These are phyloP conservation scores for Eimeria maxima DNA, from an alignment of 169 alveolate species.

Conservation along the genomic window DNA sequence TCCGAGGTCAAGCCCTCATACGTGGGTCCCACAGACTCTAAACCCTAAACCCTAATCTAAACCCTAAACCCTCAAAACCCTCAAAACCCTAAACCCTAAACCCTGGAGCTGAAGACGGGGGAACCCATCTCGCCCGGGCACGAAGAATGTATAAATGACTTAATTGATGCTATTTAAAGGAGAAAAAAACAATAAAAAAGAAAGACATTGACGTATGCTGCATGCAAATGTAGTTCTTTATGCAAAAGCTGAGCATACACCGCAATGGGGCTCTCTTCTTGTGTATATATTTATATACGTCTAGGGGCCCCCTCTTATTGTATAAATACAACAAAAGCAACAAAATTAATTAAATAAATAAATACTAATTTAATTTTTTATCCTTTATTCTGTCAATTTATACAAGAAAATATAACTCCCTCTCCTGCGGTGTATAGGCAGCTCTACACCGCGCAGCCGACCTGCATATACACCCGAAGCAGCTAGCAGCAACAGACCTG, in stretches of 20 bases:
- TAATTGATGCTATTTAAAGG: background rate
- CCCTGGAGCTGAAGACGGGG: background rate
- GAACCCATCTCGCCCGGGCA: background rate
- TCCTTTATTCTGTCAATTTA: too few species aligned
- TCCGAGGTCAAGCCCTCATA: background rate
- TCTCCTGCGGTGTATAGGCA: background rate
- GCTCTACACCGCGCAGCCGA: background rate
- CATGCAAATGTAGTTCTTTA: background rate
- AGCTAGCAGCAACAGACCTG: background rate
- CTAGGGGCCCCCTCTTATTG: background rate
- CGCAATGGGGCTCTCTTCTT: background rate
- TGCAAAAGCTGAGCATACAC: background rate
- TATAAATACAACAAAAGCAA: background rate
- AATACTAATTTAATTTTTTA: background rate
- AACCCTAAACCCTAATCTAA: background rate
- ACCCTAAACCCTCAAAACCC: slow-evolving; percentile 8
- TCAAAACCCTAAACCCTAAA: background rate
- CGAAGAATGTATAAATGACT: background rate
- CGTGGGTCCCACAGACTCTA: background rate
- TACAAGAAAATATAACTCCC: background rate
- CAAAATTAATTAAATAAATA: too few species aligned
- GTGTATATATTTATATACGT: background rate
- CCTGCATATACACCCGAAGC: background rate
- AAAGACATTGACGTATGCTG: too few species aligned
- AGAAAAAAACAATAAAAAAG: too few species aligned